phyloP scores from a whole-genome alignment of 768 basidiomycete species.

The Termitomyces sp. region DNA sequence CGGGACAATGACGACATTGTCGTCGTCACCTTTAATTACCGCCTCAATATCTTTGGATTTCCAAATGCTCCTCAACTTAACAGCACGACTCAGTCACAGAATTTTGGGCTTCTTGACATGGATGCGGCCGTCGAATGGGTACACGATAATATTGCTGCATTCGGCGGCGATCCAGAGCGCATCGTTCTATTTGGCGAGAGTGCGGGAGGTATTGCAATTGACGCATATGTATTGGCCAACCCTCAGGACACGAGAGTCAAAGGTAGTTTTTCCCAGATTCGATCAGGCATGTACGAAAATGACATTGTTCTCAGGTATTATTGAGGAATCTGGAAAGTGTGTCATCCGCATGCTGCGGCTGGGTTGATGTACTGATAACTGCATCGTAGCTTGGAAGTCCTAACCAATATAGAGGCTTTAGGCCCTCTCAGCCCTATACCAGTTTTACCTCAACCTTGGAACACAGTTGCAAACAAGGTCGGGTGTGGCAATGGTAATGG shows the following conservation, averaged over 20 bases:
- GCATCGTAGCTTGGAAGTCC: neutral
- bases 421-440: neutral
- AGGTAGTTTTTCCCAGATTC: neutral
- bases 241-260: slow-evolving; percentile 23
- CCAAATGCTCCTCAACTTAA: slow-evolving; percentile 32
- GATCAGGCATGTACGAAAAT: neutral
- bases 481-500: slow-evolving; percentile 28
- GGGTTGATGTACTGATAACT: neutral
- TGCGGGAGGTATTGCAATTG: slow-evolving; percentile 27
- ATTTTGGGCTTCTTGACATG: slow-evolving; percentile 32
- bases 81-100: slow-evolving; percentile 17
- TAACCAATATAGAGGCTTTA: neutral
- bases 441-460: neutral
- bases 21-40: slow-evolving; percentile 31
- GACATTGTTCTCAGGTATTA: slow-evolving; percentile 17
- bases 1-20: slow-evolving; percentile 28
- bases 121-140: slow-evolving; percentile 40
- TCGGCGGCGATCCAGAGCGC: slow-evolving; percentile 34
- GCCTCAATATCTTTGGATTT: slow-evolving; percentile 31
- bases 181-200: slow-evolving; percentile 31
- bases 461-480: slow-evolving; percentile 19
- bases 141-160: slow-evolving; percentile 37
- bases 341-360: neutral
- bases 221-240: slow-evolving; percentile 28
- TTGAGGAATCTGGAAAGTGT: slow-evolving; percentile 31